Base-by-base conservation (phyloP, 202 grass and related monocot species). In the Saccharum hybrid region DNA sequence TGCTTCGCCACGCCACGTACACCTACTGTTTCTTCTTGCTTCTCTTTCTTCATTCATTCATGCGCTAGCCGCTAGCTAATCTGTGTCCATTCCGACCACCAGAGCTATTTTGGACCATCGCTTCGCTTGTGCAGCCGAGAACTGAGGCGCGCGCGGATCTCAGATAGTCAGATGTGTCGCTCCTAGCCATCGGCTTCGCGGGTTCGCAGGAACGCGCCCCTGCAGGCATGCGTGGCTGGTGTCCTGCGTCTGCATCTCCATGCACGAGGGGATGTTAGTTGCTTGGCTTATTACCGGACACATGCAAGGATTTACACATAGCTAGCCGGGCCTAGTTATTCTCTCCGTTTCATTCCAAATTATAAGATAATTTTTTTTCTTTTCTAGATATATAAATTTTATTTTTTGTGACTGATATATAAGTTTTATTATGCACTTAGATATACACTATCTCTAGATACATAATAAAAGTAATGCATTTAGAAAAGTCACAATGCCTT, bases 91-190 rank as follows among this genome's bases (percentile, higher is more conserved):
- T 14, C 19, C 46, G 66, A 30, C n/a, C 13, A 45, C 65, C 6
- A 2, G 3, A 8, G 56, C 56, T 62, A 43, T 45, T 83, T 84
- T 39, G 74, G 61, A 63, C 11, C 16, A 54, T 49, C 0, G 54
- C 54, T 57, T 57, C 0, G 7, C 7, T 57, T 57, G 18, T 11
- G 60, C 30, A 31, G 36, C 66, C 77, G 51, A 51, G 18, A 88
- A 88, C 43, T 19, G 74, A 48, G 85, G 76, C 16, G 57, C 80
- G 66, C 67, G 80, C 56, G 22, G 84, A 86, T 83, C 75, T 79
- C 49, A 34, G 12, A 48, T 14, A 15, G 56, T 61, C 6, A 42
- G 70, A 73, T 62, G n/a, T n/a, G n/a, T n/a, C n/a, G n/a, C n/a
- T n/a, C n/a, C n/a, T n/a, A n/a, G n/a, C n/a, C n/a, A n/a, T n/a